Evolutionary conservation across 768 basidiomycete genomes (phyloP), one percentile per base, ranked within the genome.

Genomic region (Lactarius sanguifluus): DNA sequence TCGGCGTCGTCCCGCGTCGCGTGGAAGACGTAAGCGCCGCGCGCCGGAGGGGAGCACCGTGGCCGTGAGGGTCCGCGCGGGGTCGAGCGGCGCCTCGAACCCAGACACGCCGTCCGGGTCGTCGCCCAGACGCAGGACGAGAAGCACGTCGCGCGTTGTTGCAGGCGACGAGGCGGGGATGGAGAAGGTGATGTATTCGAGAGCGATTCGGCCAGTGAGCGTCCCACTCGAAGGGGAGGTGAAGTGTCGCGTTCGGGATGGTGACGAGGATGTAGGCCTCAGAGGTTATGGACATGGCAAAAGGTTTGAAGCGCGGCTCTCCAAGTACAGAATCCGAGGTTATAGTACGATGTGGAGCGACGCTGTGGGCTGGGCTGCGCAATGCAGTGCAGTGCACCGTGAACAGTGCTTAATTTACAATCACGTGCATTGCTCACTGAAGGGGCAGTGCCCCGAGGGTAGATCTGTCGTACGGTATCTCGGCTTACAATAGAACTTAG

Each of bases 31-130:
- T 69, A 71, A 71, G 36, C 60, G 61, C 16, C 57, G 68, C 12
- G 65, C 59, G 9, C 64, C 65, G 2, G 64, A 52, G 41, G 68
- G 34, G 10, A 54, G 38, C 6, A 54, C 64, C 5, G 68, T 64
- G 30, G 41, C 57, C 20, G 67, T 64, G 59, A 71, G 34, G 3
- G 62, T 32, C 2, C 65, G 68, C 12, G 64, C 41, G 2, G 70
- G 70, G 38, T 71, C 70, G 28, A 71, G 69, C 18, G 65, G 64
- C 59, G 58, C 60, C 56, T 71, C 70, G 56, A 69, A 71, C 4
- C 50, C 50, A 52, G 50, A 52, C 25, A 28, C 50, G 23, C 50
- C 25, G 50, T 52, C 50, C 13, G 56, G 20, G 56, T 28, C 57
- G 13, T 63, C 28, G 58, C 38, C 62, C 23, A 69, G 20, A 25